phyloP scores from a whole-genome alignment of 2,329 filamentous ascomycete genomes.

The Colletotrichum spaethianum region DNA sequence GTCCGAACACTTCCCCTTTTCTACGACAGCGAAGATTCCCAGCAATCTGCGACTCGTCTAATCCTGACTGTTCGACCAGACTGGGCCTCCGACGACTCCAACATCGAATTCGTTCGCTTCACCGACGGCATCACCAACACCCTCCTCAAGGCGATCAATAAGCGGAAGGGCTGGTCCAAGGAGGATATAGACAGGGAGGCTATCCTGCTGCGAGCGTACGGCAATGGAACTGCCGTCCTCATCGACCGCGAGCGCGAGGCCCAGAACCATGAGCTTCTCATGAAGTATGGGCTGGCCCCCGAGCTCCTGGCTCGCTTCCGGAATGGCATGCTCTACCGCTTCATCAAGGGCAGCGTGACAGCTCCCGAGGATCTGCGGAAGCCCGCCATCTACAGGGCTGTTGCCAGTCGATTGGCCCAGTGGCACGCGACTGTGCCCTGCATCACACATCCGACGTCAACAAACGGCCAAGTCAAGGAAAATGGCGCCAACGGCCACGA shows the following conservation, averaged over 20 bases:
- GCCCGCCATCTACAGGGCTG: constrained; percentile 83
- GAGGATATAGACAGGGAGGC: constrained; percentile 87
- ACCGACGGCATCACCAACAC: constrained; percentile 99
- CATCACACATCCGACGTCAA: constrained; percentile 54
- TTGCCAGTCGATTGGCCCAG: constrained; percentile 87
- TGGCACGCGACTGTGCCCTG: constrained; percentile 88
- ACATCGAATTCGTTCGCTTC: constrained; percentile 89
- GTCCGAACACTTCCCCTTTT: constrained; percentile 79
- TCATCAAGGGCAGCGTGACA: constrained; percentile 85
- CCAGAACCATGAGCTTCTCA: constrained; percentile 87
- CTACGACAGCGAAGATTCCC: constrained; percentile 84
- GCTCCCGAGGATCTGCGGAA: constrained; percentile 84
- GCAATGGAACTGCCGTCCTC: constrained; percentile 91
- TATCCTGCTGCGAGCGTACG: constrained; percentile 92
- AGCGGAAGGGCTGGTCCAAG: constrained; percentile 75
- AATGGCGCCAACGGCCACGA: constrained; percentile 48
- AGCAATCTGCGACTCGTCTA: constrained; percentile 83
- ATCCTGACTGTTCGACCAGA: constrained; percentile 85
- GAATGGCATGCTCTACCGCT: constrained; percentile 96
- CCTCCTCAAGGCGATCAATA: constrained; percentile 83
- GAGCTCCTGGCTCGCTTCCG: constrained; percentile 91
- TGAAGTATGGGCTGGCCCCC: constrained; percentile 86
- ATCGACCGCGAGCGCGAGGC: constrained; percentile 93
- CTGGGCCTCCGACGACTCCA: constrained; percentile 81
- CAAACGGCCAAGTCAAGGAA: constrained; percentile 55